These are phyloP conservation scores for Rhododendron henanense DNA, from an alignment of 148 eudicot genomes.

Conservation along the genomic window DNA sequence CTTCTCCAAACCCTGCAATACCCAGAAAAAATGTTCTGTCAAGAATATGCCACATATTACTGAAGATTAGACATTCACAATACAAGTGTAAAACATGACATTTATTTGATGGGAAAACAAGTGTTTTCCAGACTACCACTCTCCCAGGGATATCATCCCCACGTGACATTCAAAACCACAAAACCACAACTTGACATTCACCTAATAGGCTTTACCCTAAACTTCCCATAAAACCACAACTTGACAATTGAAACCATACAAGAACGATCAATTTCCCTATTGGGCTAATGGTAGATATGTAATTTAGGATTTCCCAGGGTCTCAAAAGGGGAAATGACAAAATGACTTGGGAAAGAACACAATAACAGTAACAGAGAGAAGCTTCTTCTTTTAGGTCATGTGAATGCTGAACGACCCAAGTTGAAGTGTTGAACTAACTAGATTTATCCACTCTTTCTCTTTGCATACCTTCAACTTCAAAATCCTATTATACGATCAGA, in stretches of 20 bases:
- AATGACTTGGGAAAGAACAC: neutral
- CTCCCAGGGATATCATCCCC: neutral
- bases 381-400: neutral
- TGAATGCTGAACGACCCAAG: neutral
- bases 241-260: neutral
- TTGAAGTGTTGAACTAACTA: neutral
- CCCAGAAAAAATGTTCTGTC: neutral
- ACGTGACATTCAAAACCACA: neutral
- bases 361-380: neutral
- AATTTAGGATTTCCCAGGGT: neutral
- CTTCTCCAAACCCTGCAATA: constrained; percentile 27
- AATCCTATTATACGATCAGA: neutral
- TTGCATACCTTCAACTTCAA: neutral
- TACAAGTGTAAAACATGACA: neutral
- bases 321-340: neutral
- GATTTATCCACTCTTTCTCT: neutral
- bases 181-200: neutral
- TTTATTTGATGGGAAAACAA: neutral
- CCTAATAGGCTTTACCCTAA: neutral
- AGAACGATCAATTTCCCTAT: neutral
- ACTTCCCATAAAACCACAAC: neutral
- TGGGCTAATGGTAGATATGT: neutral
- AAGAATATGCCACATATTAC: neutral
- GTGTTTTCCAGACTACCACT: neutral
- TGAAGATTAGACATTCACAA: neutral